Evolutionary conservation across 2,329 filamentous ascomycete species (phyloP).

Genomic region (Parastagonospora nodorum): DNA sequence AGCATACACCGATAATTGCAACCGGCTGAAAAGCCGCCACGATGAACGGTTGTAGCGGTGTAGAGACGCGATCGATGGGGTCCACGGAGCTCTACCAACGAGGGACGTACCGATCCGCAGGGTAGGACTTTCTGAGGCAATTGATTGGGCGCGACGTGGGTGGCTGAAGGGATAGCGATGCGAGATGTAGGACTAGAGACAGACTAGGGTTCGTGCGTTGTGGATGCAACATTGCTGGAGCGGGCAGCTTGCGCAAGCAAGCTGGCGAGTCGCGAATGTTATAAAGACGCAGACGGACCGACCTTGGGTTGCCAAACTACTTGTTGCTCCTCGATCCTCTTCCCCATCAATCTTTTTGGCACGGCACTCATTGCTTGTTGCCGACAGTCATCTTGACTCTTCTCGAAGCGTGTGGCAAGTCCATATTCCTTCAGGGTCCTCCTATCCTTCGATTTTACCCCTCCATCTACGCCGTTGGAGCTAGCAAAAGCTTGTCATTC

Average conservation of each 20-base stretch:
- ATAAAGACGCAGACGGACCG: slow-evolving; percentile 5
- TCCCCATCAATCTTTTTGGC: background rate
- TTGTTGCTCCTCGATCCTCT: background rate
- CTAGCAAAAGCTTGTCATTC: slow-evolving; percentile 19
- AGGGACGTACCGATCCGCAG: slow-evolving; percentile 1
- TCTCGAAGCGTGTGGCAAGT: background rate
- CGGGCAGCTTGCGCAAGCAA: background rate
- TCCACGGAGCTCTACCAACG: background rate
- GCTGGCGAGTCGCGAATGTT: background rate
- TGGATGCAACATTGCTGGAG: slow-evolving; percentile 4
- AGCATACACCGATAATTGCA: background rate
- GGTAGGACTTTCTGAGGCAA: slow-evolving; percentile 3
- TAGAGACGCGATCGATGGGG: background rate
- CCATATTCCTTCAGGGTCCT: background rate
- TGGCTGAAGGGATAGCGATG: slow-evolving; percentile 4
- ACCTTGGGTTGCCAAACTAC: background rate
- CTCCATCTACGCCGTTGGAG: background rate
- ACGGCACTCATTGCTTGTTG: background rate
- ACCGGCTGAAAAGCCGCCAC: background rate
- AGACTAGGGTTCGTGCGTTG: slow-evolving; percentile 2
- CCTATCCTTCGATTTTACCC: slow-evolving; percentile 1
- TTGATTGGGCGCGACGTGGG: slow-evolving; percentile 1
- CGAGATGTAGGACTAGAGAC: slow-evolving; percentile 6
- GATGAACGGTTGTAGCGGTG: background rate
- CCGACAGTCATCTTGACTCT: background rate